phyloP scores from a whole-genome alignment of 176 grass and related monocot species.

The Saccharum officinarum region DNA sequence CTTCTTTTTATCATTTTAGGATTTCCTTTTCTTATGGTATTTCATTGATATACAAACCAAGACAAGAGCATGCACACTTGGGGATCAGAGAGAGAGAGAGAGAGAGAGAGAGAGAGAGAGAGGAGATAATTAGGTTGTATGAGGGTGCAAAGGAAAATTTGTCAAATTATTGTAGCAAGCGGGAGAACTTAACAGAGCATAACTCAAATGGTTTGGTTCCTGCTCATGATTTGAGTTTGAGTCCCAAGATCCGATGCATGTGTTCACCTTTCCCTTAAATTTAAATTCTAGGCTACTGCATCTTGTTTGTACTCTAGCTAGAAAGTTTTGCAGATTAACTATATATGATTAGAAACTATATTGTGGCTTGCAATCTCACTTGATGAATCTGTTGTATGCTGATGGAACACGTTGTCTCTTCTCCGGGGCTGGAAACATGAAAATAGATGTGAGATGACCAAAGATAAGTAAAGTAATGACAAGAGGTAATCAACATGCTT shows the following conservation, averaged over 20 bases:
- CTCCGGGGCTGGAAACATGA: slow-evolving; percentile 58
- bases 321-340: neutral
- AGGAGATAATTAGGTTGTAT: neutral
- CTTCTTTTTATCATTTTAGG: neutral
- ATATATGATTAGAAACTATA: neutral
- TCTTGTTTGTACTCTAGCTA: neutral
- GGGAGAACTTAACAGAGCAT: neutral
- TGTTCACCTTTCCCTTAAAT: neutral
- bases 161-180: neutral
- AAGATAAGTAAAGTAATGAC: neutral
- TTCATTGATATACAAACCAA: neutral
- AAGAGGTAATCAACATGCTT: neutral
- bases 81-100: neutral
- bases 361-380: slow-evolving; percentile 46
- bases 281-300: neutral
- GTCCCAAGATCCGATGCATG: neutral
- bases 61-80: neutral
- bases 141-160: neutral
- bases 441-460: neutral
- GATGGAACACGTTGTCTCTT: slow-evolving; percentile 91
- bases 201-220: neutral
- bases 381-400: slow-evolving; percentile 96
- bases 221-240: neutral
- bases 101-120: too few relatives aligned
- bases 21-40: neutral